phyloP scores from a whole-genome alignment of 306 rosid genomes.

The Erythrophleum fordii region DNA sequence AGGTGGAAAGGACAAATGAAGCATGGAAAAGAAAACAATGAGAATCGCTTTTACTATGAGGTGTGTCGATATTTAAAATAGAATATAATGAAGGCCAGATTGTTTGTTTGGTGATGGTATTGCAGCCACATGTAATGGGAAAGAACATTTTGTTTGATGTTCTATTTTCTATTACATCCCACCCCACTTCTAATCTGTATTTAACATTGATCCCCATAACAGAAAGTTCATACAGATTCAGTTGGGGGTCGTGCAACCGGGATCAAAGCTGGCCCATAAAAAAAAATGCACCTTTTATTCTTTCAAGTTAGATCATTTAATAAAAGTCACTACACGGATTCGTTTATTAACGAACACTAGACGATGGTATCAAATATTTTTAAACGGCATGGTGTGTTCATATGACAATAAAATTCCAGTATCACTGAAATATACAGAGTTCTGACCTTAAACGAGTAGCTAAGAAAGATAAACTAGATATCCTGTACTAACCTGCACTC shows the following conservation, averaged over 20 bases:
- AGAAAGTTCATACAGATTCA: neutral
- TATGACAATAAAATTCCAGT: neutral
- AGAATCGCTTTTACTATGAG: neutral
- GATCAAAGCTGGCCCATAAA: neutral
- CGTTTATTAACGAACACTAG: constrained; percentile 17
- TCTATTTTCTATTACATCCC: neutral
- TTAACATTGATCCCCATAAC: neutral
- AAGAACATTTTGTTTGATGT: neutral
- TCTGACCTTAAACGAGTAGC: constrained; percentile 1
- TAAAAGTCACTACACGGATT: constrained; percentile 4
- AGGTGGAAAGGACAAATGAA: neutral
- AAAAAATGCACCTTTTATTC: neutral
- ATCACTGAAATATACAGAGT: constrained; percentile 17
- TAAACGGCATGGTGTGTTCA: neutral
- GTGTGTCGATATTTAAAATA: neutral
- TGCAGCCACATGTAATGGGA: neutral
- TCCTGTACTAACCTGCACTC: constrained; percentile 63
- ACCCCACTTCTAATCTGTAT: neutral
- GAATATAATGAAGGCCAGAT: neutral
- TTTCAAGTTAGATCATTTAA: neutral
- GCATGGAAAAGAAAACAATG: neutral
- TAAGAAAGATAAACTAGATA: constrained; percentile 34
- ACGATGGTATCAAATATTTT: neutral
- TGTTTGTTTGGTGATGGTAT: neutral
- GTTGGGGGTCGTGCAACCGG: neutral